A percentile compares a stretch with the other conserved stretches of the same genome.
Evolutionary conservation across 2,329 filamentous ascomycete genomes (phyloP).

Genomic region (Sarocladium kiliense): DNA sequence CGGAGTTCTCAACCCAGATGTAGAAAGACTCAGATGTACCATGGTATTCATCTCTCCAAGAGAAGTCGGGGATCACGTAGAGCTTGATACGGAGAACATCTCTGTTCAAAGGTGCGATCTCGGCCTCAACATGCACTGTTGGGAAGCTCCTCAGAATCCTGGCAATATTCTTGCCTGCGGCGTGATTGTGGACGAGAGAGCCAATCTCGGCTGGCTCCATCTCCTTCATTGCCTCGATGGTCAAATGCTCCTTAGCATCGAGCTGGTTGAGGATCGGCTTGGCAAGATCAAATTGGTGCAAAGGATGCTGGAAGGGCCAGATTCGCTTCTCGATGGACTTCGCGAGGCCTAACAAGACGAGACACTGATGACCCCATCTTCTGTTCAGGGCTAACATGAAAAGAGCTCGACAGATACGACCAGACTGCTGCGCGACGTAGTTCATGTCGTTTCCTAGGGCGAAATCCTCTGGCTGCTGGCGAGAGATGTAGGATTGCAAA

Average conservation of each 20-base stretch:
- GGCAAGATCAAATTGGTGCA: constrained; percentile 90
- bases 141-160: constrained; percentile 88
- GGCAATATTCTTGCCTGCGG: constrained; percentile 76
- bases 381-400: constrained; percentile 98
- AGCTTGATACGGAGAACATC: constrained; percentile 91
- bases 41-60: constrained; percentile 90
- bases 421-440: constrained; percentile 93
- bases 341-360: constrained; percentile 83
- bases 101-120: constrained; percentile 91
- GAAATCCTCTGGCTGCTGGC: constrained; percentile 85
- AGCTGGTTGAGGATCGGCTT: constrained; percentile 78
- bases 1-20: constrained; percentile 98
- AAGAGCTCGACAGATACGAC: constrained; percentile 86
- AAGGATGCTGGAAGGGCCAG: constrained; percentile 91
- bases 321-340: constrained; percentile 96
- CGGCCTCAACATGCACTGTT: constrained; percentile 81
- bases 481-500: constrained; percentile 88
- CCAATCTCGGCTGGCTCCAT: constrained; percentile 94
- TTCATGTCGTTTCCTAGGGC: constrained; percentile 86
- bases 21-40: constrained; percentile 95
- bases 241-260: constrained; percentile 70
- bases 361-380: constrained; percentile 91
- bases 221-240: constrained; percentile 80
- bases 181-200: constrained; percentile 81
- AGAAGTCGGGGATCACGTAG: constrained; percentile 81